Evolutionary conservation across 1,284 basidiomycete genomes (phyloP).

Genomic region (Laetiporus sulphureus): DNA sequence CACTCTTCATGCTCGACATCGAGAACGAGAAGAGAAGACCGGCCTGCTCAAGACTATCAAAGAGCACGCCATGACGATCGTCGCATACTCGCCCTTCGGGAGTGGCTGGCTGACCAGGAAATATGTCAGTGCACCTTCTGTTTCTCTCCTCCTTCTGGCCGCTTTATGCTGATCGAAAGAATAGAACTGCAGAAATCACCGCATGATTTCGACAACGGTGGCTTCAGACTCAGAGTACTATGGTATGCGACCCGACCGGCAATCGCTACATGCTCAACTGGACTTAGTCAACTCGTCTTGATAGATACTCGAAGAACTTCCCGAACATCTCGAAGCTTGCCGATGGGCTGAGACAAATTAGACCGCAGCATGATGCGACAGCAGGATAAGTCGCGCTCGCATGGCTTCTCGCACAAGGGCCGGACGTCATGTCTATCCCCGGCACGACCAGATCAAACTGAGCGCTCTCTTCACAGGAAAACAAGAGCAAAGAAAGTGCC

Average conservation of each 20-base stretch:
- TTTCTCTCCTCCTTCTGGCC: too few relatives aligned
- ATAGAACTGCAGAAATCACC: conserved; percentile 31
- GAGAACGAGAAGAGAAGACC: conserved; percentile 42
- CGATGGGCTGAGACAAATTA: conserved; percentile 28
- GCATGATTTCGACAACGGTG: conserved; percentile 45
- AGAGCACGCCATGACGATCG: conserved; percentile 45
- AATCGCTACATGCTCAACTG: too few relatives aligned
- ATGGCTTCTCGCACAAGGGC: conserved; percentile 34
- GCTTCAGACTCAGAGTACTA: conserved; percentile 32
- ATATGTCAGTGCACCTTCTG: conserved; percentile 27
- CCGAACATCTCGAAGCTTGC: conserved; percentile 35
- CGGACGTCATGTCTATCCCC: conserved; percentile 33
- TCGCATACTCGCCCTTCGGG: conserved; percentile 59
- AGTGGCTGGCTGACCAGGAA: conserved; percentile 56
- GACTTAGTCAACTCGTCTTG: too few relatives aligned
- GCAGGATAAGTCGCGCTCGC: conserved; percentile 37
- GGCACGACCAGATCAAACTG: conserved; percentile 21
- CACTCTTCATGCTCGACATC: conserved; percentile 50
- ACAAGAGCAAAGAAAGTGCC: background rate
- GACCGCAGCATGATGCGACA: conserved; percentile 27
- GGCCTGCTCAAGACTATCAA: conserved; percentile 40
- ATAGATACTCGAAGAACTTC: conserved; percentile 40
- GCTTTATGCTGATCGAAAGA: too few relatives aligned
- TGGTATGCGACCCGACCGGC: too few relatives aligned
- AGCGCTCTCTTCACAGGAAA: too few relatives aligned